These are phyloP conservation scores for Lyophyllum shimeji DNA, from an alignment of 768 basidiomycete genomes.

Conservation along the genomic window DNA sequence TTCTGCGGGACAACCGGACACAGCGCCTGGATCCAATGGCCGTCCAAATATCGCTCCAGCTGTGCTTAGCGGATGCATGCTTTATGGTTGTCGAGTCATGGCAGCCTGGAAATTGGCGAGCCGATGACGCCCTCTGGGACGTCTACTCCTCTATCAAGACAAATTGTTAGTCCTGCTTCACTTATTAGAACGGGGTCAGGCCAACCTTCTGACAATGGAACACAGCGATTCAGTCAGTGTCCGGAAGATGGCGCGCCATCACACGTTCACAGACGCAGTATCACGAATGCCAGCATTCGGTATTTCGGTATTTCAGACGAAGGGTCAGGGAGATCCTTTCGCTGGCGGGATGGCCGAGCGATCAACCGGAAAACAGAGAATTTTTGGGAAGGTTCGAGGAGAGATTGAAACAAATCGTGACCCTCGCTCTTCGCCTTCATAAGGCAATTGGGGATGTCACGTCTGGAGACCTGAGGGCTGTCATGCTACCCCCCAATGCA, in stretches of 20 bases:
- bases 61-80: conserved; percentile 10
- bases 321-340: conserved; percentile 10
- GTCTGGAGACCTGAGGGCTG: conserved; percentile 8
- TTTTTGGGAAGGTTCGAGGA: conserved; percentile 2
- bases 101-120: conserved; percentile 10
- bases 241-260: conserved; percentile 15
- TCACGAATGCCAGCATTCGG: conserved; percentile 2
- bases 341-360: conserved; percentile 16
- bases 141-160: conserved; percentile 15
- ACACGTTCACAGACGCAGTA: conserved; percentile 14
- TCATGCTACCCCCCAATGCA: conserved; percentile 4
- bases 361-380: not conserved
- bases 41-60: conserved; percentile 19
- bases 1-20: not conserved
- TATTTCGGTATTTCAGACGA: conserved; percentile 5
- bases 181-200: not conserved
- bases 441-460: conserved; percentile 9
- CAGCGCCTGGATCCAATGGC: conserved; percentile 14
- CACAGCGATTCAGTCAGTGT: conserved; percentile 14
- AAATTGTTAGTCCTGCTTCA: conserved; percentile 9
- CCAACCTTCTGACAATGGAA: not conserved
- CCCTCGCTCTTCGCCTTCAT: conserved; percentile 10
- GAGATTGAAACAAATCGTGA: conserved; percentile 2
- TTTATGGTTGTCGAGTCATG: conserved; percentile 13
- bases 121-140: conserved; percentile 6